A percentile compares a stretch with the other conserved stretches of the same genome.
phyloP scores from a whole-genome alignment of 805 yeast genomes.

The Millerozyma acaciae region DNA sequence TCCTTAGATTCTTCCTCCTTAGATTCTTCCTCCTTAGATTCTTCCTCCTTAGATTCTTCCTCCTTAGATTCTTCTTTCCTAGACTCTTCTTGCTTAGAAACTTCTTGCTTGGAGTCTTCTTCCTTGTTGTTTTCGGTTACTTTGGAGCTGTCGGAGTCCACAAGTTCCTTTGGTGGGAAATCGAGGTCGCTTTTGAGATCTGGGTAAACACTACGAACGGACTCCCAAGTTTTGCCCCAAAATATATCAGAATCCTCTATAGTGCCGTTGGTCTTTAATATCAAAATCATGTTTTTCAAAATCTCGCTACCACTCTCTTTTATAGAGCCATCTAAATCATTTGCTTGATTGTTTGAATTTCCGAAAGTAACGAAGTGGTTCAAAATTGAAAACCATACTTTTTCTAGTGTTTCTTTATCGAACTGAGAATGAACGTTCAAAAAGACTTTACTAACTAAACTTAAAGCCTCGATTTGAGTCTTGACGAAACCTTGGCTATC shows the following conservation, averaged over 20 bases:
- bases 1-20: conserved; percentile 1
- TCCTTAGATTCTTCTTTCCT: neutral
- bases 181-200: too few relatives aligned
- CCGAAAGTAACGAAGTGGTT: conserved; percentile 28
- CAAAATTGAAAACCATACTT: conserved; percentile 34
- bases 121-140: too few relatives aligned
- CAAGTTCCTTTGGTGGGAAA: too few relatives aligned
- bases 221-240: conserved; percentile 33
- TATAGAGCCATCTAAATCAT: conserved; percentile 12
- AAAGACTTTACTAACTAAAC: conserved; percentile 58
- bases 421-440: conserved; percentile 30
- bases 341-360: conserved; percentile 15
- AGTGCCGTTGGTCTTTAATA: conserved; percentile 26
- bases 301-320: conserved; percentile 35
- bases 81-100: neutral
- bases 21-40: neutral
- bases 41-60: conserved; percentile 1
- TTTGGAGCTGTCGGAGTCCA: too few relatives aligned
- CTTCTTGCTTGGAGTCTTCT: neutral
- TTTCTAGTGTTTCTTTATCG: conserved; percentile 16
- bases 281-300: conserved; percentile 40
- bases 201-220: conserved; percentile 27
- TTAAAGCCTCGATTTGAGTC: conserved; percentile 66
- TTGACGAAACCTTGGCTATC: conserved; percentile 60
- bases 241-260: conserved; percentile 21